Evolutionary conservation across 208 protist species (phyloP).

Genomic region (Porcisia deanei): DNA sequence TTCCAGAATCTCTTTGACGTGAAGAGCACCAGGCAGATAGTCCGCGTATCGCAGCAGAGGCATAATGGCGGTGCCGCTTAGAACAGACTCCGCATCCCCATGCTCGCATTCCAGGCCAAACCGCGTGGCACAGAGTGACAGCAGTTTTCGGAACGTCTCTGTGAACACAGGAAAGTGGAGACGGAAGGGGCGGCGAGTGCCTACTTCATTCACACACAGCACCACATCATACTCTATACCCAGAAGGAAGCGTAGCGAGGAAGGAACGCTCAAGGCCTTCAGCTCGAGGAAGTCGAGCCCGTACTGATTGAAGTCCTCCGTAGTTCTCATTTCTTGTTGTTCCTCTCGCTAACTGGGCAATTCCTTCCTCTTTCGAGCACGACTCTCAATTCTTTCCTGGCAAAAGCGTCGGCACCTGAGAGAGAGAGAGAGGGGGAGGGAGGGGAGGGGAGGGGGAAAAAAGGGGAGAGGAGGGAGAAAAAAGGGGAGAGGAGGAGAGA

Average conservation of each 20-base stretch:
- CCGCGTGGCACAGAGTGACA: slow-evolving; percentile 67
- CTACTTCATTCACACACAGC: slow-evolving; percentile 62
- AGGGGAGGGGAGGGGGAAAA: too few species aligned
- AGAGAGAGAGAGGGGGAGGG: too few species aligned
- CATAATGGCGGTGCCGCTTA: slow-evolving; percentile 63
- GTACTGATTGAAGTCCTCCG: slow-evolving; percentile 29
- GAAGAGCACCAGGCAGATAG: slow-evolving; percentile 76
- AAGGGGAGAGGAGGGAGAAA: too few species aligned
- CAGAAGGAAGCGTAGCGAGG: slow-evolving; percentile 71
- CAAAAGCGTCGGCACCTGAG: too few species aligned
- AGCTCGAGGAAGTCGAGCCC: slow-evolving; percentile 72
- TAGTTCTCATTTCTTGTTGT: slow-evolving; percentile 7
- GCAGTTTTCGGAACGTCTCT: slow-evolving; percentile 67
- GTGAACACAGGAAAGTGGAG: slow-evolving; percentile 74
- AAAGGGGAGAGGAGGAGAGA: too few species aligned
- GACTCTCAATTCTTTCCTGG: not conserved
- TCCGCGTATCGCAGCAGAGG: slow-evolving; percentile 84
- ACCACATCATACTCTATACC: slow-evolving; percentile 81
- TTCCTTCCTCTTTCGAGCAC: not conserved
- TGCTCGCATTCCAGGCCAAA: slow-evolving; percentile 61
- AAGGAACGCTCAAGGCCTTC: slow-evolving; percentile 78
- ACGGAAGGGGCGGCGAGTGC: slow-evolving; percentile 40
- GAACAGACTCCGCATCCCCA: slow-evolving; percentile 42
- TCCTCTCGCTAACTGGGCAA: not conserved
- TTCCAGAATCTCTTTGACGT: slow-evolving; percentile 66